A percentile compares a stretch with the other conserved stretches of the same genome.
Conservation (phyloP, 345 rosid species). For the Moringa oleifera region DNA sequence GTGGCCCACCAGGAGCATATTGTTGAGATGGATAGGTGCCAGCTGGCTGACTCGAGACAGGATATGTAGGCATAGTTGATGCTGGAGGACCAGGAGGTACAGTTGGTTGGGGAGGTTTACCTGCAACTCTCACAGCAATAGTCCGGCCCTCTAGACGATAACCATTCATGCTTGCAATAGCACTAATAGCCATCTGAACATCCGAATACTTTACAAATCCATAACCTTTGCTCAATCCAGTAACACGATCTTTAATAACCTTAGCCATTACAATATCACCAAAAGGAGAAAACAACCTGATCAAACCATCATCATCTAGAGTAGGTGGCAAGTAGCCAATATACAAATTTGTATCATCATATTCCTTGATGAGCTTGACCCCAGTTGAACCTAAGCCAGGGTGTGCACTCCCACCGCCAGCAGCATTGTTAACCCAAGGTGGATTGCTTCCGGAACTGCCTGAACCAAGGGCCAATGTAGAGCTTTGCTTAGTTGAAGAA, state of each 20-base stretch:
- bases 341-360: slow-evolving; percentile 85
- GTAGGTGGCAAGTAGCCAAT: slow-evolving; percentile 90
- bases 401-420: slow-evolving; percentile 58
- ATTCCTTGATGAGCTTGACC: slow-evolving; percentile 64
- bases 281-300: slow-evolving; percentile 70
- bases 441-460: slow-evolving; percentile 73
- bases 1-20: slow-evolving; percentile 66
- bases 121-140: slow-evolving; percentile 94
- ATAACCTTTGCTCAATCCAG: slow-evolving; percentile 86
- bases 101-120: slow-evolving; percentile 83
- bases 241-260: slow-evolving; percentile 80
- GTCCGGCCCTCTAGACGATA: slow-evolving; percentile 77
- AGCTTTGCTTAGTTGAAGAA: slow-evolving; percentile 65
- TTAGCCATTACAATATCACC: slow-evolving; percentile 98
- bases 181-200: slow-evolving; percentile 82
- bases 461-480: slow-evolving; percentile 60
- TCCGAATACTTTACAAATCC: slow-evolving; percentile 92
- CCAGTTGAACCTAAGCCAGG: slow-evolving; percentile 77
- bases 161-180: slow-evolving; percentile 83
- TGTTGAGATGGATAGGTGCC: slow-evolving; percentile 83
- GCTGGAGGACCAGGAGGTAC: slow-evolving; percentile 78
- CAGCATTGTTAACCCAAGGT: slow-evolving; percentile 77
- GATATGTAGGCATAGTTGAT: slow-evolving; percentile 51
- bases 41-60: slow-evolving; percentile 53
- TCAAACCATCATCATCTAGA: slow-evolving; percentile 86